These are phyloP conservation scores for Jatropha curcas DNA, from an alignment of 345 rosid species.

Conservation along the genomic window DNA sequence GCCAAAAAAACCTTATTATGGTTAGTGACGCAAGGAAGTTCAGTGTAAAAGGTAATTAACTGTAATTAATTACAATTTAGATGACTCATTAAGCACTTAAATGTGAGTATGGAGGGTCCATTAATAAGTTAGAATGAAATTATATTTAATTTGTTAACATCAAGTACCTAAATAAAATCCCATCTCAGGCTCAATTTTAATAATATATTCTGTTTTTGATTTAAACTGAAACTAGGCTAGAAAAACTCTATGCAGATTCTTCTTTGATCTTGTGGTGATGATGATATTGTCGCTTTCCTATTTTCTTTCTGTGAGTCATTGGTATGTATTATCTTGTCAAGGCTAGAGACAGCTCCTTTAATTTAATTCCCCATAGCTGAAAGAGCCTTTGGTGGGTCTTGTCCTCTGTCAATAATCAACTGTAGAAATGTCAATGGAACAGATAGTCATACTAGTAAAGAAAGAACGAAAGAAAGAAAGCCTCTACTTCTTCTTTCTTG, in stretches of 20 bases:
- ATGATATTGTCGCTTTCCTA: background rate
- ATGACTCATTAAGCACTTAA: conserved; percentile 43
- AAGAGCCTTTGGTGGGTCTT: background rate
- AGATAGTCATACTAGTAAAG: background rate
- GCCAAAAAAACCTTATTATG: conserved; percentile 24
- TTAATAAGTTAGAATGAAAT: conserved; percentile 2
- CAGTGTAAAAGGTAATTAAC: conserved; percentile 43
- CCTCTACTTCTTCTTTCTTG: background rate
- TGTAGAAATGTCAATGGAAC: conserved; percentile 13
- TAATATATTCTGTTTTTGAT: background rate
- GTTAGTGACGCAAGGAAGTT: conserved; percentile 32
- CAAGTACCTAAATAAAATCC: conserved; percentile 35
- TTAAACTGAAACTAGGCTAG: background rate
- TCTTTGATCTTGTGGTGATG: background rate
- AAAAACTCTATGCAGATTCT: background rate
- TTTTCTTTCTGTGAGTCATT: background rate
- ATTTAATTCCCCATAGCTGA: background rate
- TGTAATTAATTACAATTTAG: conserved; percentile 21
- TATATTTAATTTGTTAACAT: conserved; percentile 19
- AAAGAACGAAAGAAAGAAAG: background rate
- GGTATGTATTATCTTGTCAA: background rate
- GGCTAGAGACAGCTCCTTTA: background rate
- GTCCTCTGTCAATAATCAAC: conserved; percentile 3
- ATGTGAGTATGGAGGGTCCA: conserved; percentile 25
- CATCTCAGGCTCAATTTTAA: background rate